A percentile compares a stretch with the other conserved stretches of the same genome.
These are phyloP conservation scores for Hypoxylon trugodes DNA, from an alignment of 495 filamentous ascomycete genomes.

Conservation along the genomic window DNA sequence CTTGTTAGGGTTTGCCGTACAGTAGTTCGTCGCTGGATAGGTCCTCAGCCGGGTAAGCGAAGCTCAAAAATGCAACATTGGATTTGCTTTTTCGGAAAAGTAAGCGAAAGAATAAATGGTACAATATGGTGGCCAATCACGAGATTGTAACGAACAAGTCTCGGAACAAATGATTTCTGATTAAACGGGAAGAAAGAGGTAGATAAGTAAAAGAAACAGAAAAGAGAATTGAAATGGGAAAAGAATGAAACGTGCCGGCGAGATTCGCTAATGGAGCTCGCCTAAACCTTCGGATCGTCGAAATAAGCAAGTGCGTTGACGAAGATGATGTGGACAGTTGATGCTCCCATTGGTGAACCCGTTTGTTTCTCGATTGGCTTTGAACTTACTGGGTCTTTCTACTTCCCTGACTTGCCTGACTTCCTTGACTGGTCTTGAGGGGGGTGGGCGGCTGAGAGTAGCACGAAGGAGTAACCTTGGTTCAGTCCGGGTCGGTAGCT, in stretches of 20 bases:
- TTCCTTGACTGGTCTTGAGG: too few relatives aligned
- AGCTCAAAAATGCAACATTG: neutral
- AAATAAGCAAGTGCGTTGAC: conserved; percentile 40
- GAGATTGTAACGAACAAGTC: conserved; percentile 2
- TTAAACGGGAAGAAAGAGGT: neutral
- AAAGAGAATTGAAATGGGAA: conserved; percentile 4
- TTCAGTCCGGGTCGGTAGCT: conserved; percentile 32
- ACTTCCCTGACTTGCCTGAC: too few relatives aligned
- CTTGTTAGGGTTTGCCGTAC: conserved; percentile 30
- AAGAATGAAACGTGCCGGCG: conserved; percentile 29
- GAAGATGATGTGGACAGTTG: conserved; percentile 26
- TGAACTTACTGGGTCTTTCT: too few relatives aligned
- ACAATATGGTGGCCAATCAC: conserved; percentile 9
- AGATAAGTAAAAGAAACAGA: neutral
- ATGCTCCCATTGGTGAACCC: neutral
- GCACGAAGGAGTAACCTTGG: conserved; percentile 36
- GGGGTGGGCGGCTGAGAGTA: conserved; percentile 34
- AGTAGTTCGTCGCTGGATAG: neutral
- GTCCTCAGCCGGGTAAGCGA: conserved; percentile 1
- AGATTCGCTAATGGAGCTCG: conserved; percentile 36
- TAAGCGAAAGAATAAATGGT: conserved; percentile 23
- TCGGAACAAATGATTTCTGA: neutral
- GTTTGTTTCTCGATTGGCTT: conserved; percentile 20
- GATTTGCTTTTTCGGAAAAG: conserved; percentile 12
- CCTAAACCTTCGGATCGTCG: conserved; percentile 40